Base-by-base conservation (phyloP, 768 basidiomycete genomes). In the Mycena amicta region DNA sequence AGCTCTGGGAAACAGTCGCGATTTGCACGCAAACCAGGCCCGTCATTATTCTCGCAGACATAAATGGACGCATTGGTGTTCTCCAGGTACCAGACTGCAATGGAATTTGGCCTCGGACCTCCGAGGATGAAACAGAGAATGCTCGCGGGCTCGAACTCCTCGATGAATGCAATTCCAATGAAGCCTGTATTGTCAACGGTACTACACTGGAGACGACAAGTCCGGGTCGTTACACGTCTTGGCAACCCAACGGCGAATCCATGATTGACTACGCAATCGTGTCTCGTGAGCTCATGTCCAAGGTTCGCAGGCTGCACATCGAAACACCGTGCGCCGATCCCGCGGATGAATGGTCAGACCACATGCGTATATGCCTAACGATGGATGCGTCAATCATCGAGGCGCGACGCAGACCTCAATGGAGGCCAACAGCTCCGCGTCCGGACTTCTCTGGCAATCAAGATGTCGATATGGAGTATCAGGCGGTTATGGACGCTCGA, bases 201-300 rank as follows among this genome's bases (percentile, higher is more conserved):
- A 57, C 56, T 13, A 15, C 33, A 2, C 16, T 56, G 3, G 55
- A 56, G 49, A 50, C 33, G 2, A 43, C 37, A 13, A 41, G 37
- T 3, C 55, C 55, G 1, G 55, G 55, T 12, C 47, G 55, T 12
- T 51, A 16, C 37, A 57, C 55, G 1, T 57, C 55, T 2, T 45
- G n/a, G 18, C 55, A 57, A 26, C 50, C 50, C 3, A 16, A 6
- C 12, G 49, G 50, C 4, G 11, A 49, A 4, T 57, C 55, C 18
- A 51, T 39, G 20, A 57, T 57, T 29, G 55, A 57, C 40, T 57
- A 50, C 15, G 55, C 49, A 4, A 41, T 57, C 6, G 47, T 22
- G 16, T 57, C 55, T 3, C 22, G 40, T 12, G 22, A 13, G 15
- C 26, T 56, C 5, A n/a, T 56, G 20, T 33, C 55, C 2, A 12